These are phyloP conservation scores for Epichloe elymi DNA, from an alignment of 2,329 filamentous ascomycete species.

Conservation along the genomic window DNA sequence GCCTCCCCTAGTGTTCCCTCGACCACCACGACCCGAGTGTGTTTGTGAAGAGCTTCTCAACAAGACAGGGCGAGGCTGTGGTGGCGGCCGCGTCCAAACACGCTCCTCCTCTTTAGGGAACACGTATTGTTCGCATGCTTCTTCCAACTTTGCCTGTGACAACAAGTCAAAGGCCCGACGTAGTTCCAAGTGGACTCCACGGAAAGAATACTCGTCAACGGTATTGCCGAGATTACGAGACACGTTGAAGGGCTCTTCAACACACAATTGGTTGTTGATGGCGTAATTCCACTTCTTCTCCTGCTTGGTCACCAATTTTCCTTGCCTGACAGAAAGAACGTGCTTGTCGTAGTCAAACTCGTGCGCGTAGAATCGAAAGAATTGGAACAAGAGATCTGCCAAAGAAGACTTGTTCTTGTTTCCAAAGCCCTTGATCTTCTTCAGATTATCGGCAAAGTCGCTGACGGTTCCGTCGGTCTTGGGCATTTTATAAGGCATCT, in stretches of 20 bases:
- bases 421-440: slow-evolving; percentile 61
- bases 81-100: slow-evolving; percentile 43
- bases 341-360: slow-evolving; percentile 81
- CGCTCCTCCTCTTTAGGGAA: slow-evolving; percentile 73
- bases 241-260: slow-evolving; percentile 93
- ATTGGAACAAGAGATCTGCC: slow-evolving; percentile 82
- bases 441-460: slow-evolving; percentile 77
- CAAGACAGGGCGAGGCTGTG: slow-evolving; percentile 41
- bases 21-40: slow-evolving; percentile 34
- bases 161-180: slow-evolving; percentile 78
- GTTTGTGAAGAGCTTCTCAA: slow-evolving; percentile 49
- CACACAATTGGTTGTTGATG: slow-evolving; percentile 74
- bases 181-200: slow-evolving; percentile 79
- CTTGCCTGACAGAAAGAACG: slow-evolving; percentile 74
- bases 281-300: slow-evolving; percentile 81
- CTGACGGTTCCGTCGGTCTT: slow-evolving; percentile 53
- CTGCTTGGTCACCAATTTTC: slow-evolving; percentile 62
- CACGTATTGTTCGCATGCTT: slow-evolving; percentile 77
- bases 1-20: slow-evolving; percentile 35
- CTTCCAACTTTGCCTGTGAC: slow-evolving; percentile 62
- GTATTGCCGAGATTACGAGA: slow-evolving; percentile 88
- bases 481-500: slow-evolving; percentile 36
- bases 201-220: slow-evolving; percentile 87
- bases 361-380: slow-evolving; percentile 90
- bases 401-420: slow-evolving; percentile 67